Evolutionary conservation across 345 rosid species (phyloP), one percentile per base, ranked within the genome.

Genomic region (Gossypium arboreum): DNA sequence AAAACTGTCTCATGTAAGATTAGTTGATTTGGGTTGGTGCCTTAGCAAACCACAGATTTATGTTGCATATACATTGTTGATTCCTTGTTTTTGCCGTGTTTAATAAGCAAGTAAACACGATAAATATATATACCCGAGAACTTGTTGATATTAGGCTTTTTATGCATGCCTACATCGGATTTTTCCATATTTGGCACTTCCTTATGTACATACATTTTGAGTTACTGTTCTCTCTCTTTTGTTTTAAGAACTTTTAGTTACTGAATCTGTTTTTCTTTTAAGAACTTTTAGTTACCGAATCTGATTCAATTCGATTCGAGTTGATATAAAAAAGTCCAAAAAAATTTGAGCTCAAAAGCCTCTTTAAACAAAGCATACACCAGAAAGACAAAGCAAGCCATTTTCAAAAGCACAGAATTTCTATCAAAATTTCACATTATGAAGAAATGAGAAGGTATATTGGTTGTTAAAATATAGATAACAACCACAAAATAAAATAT

Each of bases 51-150:
- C 71, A 71, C 54, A 39, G 64, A 52, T 24, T 61, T 34, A 56
- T 20, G 41, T 34, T 27, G 50, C 24, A 51, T 59, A 9, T 61
- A 12, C 74, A 18, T 48, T 48, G 79, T 59, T 68, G 73, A 54
- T 68, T 68, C 52, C 68, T 47, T 76, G 29, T 59, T 70, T 69
- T 51, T 39, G 51, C 69, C 70, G 34, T 50, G 69, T 13, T 76
- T 58, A 76, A 76, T 76, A 76, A 76, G 51, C 78, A 47, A 67
- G 58, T 75, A 65, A 45, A 43, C 73, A 67, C 52, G 71, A 64
- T 72, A 29, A 34, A 22, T 59, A 59, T 59, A 24, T 41, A 56
- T 29, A 58, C 57, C 58, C 24, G 45, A 51, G 73, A 76, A 56
- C 73, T 45, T 4, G 63, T 59, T 15, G 71, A 74, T 74, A 63